Evolutionary conservation across 2,329 filamentous ascomycete genomes (phyloP), one percentile per base, ranked within the genome.

Genomic region (Hypoxylon sp.): DNA sequence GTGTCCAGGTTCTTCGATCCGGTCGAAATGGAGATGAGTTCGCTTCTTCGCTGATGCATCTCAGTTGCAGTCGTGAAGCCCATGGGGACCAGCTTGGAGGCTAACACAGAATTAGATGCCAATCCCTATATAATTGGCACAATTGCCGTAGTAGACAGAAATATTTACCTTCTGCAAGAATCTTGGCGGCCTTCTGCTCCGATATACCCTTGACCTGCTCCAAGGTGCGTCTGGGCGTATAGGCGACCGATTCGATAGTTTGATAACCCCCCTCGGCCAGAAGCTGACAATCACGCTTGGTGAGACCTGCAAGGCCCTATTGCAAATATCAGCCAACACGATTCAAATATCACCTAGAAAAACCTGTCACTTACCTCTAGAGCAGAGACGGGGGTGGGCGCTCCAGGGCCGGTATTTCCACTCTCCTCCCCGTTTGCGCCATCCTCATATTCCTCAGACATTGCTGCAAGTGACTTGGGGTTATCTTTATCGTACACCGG

Each of bases 181-280:
- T 86, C 69, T 97, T 97, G 23, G 84, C 86, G 2, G 95, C 94
- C 71, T 99, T 99, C 67, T 95, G 89, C 73, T 97, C 93, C 1
- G 94, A 99, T 23, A 99, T 96, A 49, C 94, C 94, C 72, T 97
- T 99, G 73, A 99, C 93, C 70, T 95, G 91, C 71, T 99, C 93
- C 12, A 99, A 76, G 48, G 88, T 78, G 66, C 93, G 84, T 43
- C 82, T 89, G 69, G 94, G 84, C 2, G 84, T 97, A 69, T 99
- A 99, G 38, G 94, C 94, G 54, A 99, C 89, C 2, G 92, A 88
- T 73, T 99, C 94, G 26, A 99, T 91, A 0, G 94, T 99, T 70
- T 97, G 91, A 72, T 86, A 97, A 4, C 94, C 94, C 27, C 90
- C 92, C 66, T 97, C 93, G 12, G 95, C 78, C 15, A 99, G 84